Percentiles rank a stretch among this genome's conserved stretches.
Conservation (phyloP, 495 filamentous ascomycete genomes). For the Hypoxylon intermedium region DNA sequence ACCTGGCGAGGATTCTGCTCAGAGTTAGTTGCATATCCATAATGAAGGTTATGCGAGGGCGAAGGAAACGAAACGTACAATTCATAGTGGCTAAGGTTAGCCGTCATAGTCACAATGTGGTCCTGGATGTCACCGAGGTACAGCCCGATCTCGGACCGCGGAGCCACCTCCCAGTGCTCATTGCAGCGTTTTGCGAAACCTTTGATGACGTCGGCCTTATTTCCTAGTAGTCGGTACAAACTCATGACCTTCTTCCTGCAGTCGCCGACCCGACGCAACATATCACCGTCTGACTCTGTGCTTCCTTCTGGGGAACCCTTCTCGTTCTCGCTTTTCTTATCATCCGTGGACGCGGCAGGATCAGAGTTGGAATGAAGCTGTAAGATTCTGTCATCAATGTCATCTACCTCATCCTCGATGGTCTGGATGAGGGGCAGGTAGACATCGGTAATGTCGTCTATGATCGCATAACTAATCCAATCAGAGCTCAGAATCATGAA, state of each 20-base stretch:
- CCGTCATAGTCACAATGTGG: conserved; percentile 98
- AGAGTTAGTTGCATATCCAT: conserved; percentile 25
- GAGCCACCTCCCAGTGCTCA: conserved; percentile 96
- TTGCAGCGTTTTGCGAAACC: conserved; percentile 99
- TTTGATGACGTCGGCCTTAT: conserved; percentile 98
- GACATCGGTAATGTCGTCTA: conserved; percentile 97
- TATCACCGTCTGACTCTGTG: conserved; percentile 71
- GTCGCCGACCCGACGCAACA: conserved; percentile 89
- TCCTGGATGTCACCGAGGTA: conserved; percentile 98
- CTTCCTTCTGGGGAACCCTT: conserved; percentile 56
- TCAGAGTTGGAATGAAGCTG: conserved; percentile 69
- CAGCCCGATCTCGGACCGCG: conserved; percentile 90
- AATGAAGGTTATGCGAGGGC: neutral
- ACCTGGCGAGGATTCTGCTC: conserved; percentile 81
- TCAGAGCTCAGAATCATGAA: conserved; percentile 92
- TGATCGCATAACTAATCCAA: conserved; percentile 98
- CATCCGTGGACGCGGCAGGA: conserved; percentile 34
- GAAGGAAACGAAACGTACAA: conserved; percentile 70
- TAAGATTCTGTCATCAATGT: conserved; percentile 85
- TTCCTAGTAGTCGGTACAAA: conserved; percentile 88
- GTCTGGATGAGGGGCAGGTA: conserved; percentile 89
- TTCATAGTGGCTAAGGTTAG: conserved; percentile 93
- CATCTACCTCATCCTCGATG: conserved; percentile 88
- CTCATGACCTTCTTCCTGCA: conserved; percentile 97
- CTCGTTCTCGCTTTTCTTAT: conserved; percentile 49